Conservation (phyloP, 140 eudicot species). For the Anethum foeniculum region DNA sequence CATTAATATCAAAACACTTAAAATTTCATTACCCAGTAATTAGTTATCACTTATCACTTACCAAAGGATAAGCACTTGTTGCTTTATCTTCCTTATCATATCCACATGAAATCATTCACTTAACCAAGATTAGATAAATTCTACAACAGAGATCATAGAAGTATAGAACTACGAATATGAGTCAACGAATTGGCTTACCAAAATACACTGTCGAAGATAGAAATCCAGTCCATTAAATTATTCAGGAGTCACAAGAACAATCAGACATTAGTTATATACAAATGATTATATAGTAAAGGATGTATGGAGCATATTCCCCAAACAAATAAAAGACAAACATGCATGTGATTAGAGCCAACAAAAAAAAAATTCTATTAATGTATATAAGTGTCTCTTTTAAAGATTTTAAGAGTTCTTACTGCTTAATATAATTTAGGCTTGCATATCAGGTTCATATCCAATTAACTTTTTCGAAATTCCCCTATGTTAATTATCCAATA, state of each 20-base stretch:
- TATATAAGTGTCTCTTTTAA: background rate
- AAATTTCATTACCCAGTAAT: background rate
- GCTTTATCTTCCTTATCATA: constrained; percentile 99
- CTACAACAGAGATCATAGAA: background rate
- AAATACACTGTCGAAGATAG: constrained; percentile 62
- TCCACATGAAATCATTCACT: constrained; percentile 44
- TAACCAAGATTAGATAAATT: background rate
- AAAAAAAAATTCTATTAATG: background rate
- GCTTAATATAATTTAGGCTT: background rate
- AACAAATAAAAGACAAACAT: no score
- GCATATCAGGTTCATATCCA: background rate
- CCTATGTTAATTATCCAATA: background rate
- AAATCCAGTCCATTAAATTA: constrained; percentile 21
- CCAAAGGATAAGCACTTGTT: constrained; percentile 91
- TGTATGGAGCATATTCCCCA: background rate
- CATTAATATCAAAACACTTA: background rate
- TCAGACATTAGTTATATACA: background rate
- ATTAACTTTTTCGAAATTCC: background rate
- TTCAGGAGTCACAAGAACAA: constrained; percentile 27
- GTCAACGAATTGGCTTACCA: constrained; percentile 38
- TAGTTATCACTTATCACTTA: constrained; percentile 2
- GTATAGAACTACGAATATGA: background rate
- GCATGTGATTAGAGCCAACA: background rate
- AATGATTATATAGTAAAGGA: background rate
- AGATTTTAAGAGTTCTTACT: background rate